phyloP scores from a whole-genome alignment of 1,284 basidiomycete species.

The Cryptococcus sp. region DNA sequence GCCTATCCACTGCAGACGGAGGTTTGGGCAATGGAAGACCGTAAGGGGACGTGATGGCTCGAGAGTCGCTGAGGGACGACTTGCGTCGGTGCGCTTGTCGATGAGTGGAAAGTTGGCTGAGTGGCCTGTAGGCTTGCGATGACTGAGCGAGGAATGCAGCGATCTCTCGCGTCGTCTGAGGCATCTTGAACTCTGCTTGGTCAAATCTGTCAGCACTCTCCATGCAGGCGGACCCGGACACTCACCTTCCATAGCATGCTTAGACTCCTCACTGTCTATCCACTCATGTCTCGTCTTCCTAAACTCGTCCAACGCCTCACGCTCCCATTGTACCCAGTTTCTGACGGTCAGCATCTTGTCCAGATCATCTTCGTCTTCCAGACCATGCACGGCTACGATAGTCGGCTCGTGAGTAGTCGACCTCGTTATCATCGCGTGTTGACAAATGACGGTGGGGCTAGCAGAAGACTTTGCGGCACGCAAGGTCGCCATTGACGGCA shows the following conservation, averaged over 20 bases:
- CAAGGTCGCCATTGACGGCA: constrained; percentile 38
- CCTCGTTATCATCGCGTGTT: not conserved
- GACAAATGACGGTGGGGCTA: constrained; percentile 5
- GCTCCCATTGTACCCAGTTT: constrained; percentile 34
- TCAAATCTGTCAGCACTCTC: not conserved
- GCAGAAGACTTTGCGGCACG: constrained; percentile 18
- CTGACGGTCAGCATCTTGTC: constrained; percentile 23
- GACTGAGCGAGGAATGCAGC: constrained; percentile 41
- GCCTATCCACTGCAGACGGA: constrained; percentile 17
- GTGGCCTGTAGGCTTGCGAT: constrained; percentile 32
- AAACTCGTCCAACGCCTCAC: constrained; percentile 37
- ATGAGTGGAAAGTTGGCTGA: constrained; percentile 20
- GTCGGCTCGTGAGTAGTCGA: constrained; percentile 3
- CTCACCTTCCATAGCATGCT: constrained; percentile 25
- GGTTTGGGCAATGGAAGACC: constrained; percentile 29
- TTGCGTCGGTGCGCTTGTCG: constrained; percentile 31
- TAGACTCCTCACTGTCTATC: constrained; percentile 31
- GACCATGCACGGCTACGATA: constrained; percentile 13
- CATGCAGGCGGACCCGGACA: not conserved
- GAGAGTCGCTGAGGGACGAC: constrained; percentile 29
- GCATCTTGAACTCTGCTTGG: constrained; percentile 30
- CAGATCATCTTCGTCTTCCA: constrained; percentile 14
- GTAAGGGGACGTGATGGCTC: constrained; percentile 32
- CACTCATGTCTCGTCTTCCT: constrained; percentile 23
- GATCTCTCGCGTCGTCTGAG: constrained; percentile 29